Percentiles rank a stretch among this genome's conserved stretches.
phyloP scores from a whole-genome alignment of 2,329 filamentous ascomycete species.

The Simplicillium aogashimaense region DNA sequence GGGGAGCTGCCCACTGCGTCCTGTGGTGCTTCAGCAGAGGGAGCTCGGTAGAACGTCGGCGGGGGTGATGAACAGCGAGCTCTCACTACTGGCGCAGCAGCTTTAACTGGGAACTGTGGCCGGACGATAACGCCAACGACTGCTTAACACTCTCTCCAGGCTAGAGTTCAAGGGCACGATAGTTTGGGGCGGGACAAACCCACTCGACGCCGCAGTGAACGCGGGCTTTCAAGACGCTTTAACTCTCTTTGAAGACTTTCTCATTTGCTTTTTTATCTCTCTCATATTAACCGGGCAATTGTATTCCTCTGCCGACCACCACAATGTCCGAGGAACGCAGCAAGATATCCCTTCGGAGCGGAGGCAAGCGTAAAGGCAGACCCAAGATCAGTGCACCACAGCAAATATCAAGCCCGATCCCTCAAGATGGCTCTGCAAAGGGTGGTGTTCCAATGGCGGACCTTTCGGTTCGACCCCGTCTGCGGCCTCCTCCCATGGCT shows the following conservation, averaged over 20 bases:
- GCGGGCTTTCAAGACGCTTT: too few species aligned
- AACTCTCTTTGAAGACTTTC: too few species aligned
- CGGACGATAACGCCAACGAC: too few species aligned
- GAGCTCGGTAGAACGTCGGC: conserved; percentile 13
- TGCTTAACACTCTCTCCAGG: too few species aligned
- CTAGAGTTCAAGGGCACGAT: too few species aligned
- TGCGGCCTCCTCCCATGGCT: conserved; percentile 37
- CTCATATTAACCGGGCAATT: too few species aligned
- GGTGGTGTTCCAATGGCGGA: conserved; percentile 11
- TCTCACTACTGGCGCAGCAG: too few species aligned
- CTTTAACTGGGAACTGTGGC: background rate
- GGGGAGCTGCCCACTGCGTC: conserved; percentile 4
- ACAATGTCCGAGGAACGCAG: conserved; percentile 52
- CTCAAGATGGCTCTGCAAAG: conserved; percentile 33
- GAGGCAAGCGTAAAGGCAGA: conserved; percentile 51
- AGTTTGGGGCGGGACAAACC: too few species aligned
- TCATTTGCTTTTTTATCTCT: too few species aligned
- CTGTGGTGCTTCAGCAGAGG: too few species aligned
- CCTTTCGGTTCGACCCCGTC: conserved; percentile 26
- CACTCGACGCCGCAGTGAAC: too few species aligned
- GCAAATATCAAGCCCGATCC: conserved; percentile 53
- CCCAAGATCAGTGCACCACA: conserved; percentile 52
- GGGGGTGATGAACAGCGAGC: background rate
- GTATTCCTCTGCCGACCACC: conserved; percentile 3
- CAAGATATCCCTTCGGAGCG: conserved; percentile 54